Base-by-base conservation (phyloP, 129 eudicot genomes). In the Deinandra increscens region DNA sequence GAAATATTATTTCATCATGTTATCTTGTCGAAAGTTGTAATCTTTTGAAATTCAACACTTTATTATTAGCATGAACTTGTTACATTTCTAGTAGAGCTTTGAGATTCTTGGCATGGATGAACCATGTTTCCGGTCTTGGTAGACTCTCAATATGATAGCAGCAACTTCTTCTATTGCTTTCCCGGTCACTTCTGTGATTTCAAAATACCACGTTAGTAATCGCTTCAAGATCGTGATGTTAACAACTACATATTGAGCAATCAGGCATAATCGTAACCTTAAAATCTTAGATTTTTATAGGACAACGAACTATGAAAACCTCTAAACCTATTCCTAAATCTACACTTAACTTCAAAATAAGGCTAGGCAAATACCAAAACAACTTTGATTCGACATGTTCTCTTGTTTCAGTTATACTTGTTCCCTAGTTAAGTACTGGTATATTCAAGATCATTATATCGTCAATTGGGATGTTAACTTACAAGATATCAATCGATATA, bases 121-220 rank as follows among this genome's bases (percentile, higher is more conserved):
- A 26, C 73, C 76, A 61, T 82, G 83, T 56, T 80, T 84, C 22
- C 82, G 39, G 74, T 88, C 95, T 58, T 85, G 95, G 77, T 82
- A 88, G 23, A 88, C 76, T 71, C 86, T 82, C 78, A 88, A 71
- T 26, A 88, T 69, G 53, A 85, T 64, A n/a, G 85, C 95, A 9
- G 95, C 91, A 2, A 83, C 82, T 80, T 88, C 95, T 76, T 88
- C 95, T 4, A 88, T 80, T 65, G 95, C 95, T 80, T 75, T 88
- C 31, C 91, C 87, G 1, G 95, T 84, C 49, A 88, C 91, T 84
- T 88, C 95, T 88, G 86, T 65, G 51, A 61, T n/a, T 18, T 13
- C 26, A 76, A 29, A 43, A 9, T 1, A 15, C 0, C 3, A 43
- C 3, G 48, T 67, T 34, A 59, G 59, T 11, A 69, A 13, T 44